These are phyloP conservation scores for Thalassiosira gravida DNA, from an alignment of 352 stramenopile genomes.

Conservation along the genomic window DNA sequence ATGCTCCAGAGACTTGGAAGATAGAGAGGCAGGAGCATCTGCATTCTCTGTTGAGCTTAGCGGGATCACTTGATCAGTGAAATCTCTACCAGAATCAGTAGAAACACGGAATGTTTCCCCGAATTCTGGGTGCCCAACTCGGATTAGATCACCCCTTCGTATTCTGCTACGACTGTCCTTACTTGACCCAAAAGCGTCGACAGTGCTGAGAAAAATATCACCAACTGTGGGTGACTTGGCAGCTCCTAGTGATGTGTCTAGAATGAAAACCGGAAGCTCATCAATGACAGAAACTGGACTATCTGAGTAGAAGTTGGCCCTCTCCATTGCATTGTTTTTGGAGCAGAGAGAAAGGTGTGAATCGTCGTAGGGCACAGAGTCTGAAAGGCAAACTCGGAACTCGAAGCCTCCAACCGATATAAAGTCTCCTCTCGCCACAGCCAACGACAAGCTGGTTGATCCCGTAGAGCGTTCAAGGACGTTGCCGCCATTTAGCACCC, in stretches of 20 bases:
- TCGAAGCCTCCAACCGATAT: slow-evolving; percentile 78
- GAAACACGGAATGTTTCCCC: slow-evolving; percentile 85
- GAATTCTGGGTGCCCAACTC: slow-evolving; percentile 76
- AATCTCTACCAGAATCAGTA: slow-evolving; percentile 54
- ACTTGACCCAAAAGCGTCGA: slow-evolving; percentile 57
- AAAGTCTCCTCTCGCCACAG: slow-evolving; percentile 79
- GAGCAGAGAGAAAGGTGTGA: slow-evolving; percentile 74
- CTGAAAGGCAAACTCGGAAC: slow-evolving; percentile 82
- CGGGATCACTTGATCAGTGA: slow-evolving; percentile 60
- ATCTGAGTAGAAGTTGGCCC: slow-evolving; percentile 50
- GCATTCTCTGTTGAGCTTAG: slow-evolving; percentile 63
- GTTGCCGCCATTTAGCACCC: slow-evolving; percentile 49
- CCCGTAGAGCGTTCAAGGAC: slow-evolving; percentile 57
- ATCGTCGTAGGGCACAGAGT: slow-evolving; percentile 59
- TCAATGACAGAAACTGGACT: slow-evolving; percentile 49
- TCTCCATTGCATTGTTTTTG: slow-evolving; percentile 53
- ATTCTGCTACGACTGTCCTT: slow-evolving; percentile 70
- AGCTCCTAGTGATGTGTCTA: slow-evolving; percentile 74
- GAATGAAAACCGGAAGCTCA: slow-evolving; percentile 72
- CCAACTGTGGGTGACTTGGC: slow-evolving; percentile 61
- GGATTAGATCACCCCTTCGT: slow-evolving; percentile 79
- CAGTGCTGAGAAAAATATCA: slow-evolving; percentile 65
- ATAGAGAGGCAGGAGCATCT: slow-evolving; percentile 53
- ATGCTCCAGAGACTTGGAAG: slow-evolving; percentile 64
- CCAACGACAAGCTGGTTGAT: slow-evolving; percentile 55